These are phyloP conservation scores for Fusarium verrucosum DNA, from an alignment of 2,329 filamentous ascomycete genomes.

Conservation along the genomic window DNA sequence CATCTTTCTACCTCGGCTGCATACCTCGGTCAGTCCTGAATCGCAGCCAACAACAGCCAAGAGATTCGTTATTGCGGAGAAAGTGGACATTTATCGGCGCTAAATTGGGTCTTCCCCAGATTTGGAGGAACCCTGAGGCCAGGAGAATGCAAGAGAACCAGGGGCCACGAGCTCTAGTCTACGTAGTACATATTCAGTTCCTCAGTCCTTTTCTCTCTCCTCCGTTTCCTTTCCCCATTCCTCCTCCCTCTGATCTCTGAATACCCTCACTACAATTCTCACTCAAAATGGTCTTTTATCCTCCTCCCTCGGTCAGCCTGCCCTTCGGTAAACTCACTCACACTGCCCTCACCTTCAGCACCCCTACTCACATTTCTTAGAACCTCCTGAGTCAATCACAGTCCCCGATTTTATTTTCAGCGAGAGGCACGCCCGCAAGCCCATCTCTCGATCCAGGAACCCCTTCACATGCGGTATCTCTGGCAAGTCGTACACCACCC, in stretches of 20 bases:
- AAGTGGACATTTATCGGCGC: conserved; percentile 8
- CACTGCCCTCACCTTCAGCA: background rate
- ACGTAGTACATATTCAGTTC: conserved; percentile 25
- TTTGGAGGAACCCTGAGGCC: conserved; percentile 9
- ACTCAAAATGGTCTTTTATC: conserved; percentile 62
- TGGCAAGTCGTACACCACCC: conserved; percentile 70
- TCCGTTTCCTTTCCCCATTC: background rate
- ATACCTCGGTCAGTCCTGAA: conserved; percentile 7
- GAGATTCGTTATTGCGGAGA: conserved; percentile 20
- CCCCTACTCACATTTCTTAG: conserved; percentile 41
- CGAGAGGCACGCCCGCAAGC: conserved; percentile 73
- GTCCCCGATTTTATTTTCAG: conserved; percentile 80
- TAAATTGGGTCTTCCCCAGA: conserved; percentile 31
- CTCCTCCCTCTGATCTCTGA: background rate
- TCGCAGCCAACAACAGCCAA: conserved; percentile 2
- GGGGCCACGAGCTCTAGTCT: background rate
- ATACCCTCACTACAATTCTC: background rate
- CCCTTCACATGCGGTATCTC: conserved; percentile 82
- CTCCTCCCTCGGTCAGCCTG: conserved; percentile 69
- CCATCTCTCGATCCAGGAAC: conserved; percentile 69
- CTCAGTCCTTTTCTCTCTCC: background rate
- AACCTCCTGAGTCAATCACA: conserved; percentile 77
- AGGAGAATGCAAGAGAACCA: background rate
- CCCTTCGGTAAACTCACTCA: conserved; percentile 55
- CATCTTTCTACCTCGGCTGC: background rate